Evolutionary conservation across 2,329 filamentous ascomycete species (phyloP), one percentile per base, ranked within the genome.

Genomic region (Apiospora phragmitis): DNA sequence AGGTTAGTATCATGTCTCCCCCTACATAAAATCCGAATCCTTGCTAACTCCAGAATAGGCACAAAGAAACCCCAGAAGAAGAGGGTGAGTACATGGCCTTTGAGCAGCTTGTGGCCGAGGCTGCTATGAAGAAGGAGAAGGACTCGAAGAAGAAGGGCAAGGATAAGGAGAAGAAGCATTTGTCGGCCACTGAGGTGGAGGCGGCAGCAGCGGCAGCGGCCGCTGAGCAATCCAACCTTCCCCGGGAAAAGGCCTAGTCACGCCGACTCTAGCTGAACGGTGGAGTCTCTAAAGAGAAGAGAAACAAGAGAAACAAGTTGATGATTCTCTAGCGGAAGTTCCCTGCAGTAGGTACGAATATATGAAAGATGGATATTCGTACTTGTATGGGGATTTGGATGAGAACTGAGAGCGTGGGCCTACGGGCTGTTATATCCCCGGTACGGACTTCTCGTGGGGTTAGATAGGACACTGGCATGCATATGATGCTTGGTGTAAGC

Each of bases 1-100:
- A 94, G 89, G 95, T 97, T 87, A 72, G 86, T 80, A 6, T 41
- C 7, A 49, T 26, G 73, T 45, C 29, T 11, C 29, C n/a, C 14
- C 9, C 11, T 1, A 29, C 68, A 47, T 41, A 21, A 11, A 24
- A 2, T 24, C 41, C 45, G 42, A 11, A 14, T 5, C 21, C 4
- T 6, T 75, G 71, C 65, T 26, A 29, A 62, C 51, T 14, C 6
- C n/a, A 21, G 12, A 47, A 66, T 75, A 98, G 95, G 94, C 95
- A 51, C 89, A 93, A 81, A 91, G 96, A 73, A 73, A 92, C 95
- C 69, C 92, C 95, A 55, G 96, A 99, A 74, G 96, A 99, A 85
- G 96, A 99, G 83, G 95, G 96, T 74, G 96, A 98, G 78, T 98
- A 97, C 83, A 97, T 99, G 90, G 95, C 95, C 21, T 99, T 99